These are phyloP conservation scores for Pinguiococcus pyrenoidosus DNA, from an alignment of 108 stramenopile species.

Conservation along the genomic window DNA sequence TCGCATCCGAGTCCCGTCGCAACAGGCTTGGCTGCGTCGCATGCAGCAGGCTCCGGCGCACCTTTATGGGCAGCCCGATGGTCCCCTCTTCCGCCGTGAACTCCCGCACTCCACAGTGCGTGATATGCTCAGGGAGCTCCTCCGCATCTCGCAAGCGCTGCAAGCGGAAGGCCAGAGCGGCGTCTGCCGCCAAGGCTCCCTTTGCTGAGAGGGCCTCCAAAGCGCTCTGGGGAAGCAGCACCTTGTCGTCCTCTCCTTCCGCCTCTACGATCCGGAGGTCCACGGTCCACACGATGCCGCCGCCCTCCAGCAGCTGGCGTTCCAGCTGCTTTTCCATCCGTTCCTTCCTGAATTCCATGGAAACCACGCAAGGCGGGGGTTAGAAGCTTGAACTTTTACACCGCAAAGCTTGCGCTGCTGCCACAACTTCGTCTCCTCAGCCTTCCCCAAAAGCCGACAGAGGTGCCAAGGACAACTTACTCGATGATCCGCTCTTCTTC, in stretches of 20 bases:
- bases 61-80: slow-evolving; percentile 14
- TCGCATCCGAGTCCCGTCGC: not conserved
- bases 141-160: too few species aligned
- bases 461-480: not conserved
- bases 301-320: slow-evolving; percentile 8
- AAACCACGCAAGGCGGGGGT: too few species aligned
- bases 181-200: slow-evolving; percentile 7
- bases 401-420: slow-evolving; percentile 9
- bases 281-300: slow-evolving; percentile 10
- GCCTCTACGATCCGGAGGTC: slow-evolving; percentile 3
- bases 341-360: slow-evolving; percentile 7
- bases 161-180: not conserved
- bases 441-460: not conserved
- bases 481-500: not conserved
- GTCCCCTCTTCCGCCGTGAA: slow-evolving; percentile 21
- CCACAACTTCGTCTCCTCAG: slow-evolving; percentile 8
- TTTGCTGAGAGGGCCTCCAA: slow-evolving; percentile 13
- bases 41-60: slow-evolving; percentile 12
- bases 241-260: slow-evolving; percentile 19
- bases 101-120: slow-evolving; percentile 19
- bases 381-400: too few species aligned
- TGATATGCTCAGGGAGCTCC: too few species aligned
- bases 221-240: slow-evolving; percentile 19
- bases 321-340: slow-evolving; percentile 10
- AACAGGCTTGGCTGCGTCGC: not conserved